phyloP scores from a whole-genome alignment of 306 rosid species.

The Cercis canadensis region DNA sequence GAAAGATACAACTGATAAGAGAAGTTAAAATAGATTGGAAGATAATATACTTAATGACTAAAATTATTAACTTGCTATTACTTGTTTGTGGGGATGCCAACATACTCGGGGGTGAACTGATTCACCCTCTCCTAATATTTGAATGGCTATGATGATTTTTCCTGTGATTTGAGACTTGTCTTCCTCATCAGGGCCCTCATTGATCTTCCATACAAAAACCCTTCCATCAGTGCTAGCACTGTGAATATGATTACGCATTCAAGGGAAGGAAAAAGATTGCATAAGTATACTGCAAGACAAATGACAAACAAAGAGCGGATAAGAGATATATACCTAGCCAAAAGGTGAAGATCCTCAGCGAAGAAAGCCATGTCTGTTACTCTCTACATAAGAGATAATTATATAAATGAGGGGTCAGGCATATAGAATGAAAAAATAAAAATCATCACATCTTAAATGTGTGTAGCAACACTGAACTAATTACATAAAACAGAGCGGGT shows the following conservation, averaged over 20 bases:
- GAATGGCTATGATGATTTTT: constrained; percentile 60
- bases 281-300: constrained; percentile 9
- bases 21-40: constrained; percentile 17
- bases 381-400: constrained; percentile 47
- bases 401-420: constrained; percentile 24
- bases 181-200: constrained; percentile 72
- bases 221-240: constrained; percentile 80
- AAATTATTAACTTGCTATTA: constrained; percentile 36
- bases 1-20: constrained; percentile 10
- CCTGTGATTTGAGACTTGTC: constrained; percentile 79
- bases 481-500: not conserved
- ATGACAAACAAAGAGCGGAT: constrained; percentile 28
- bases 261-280: constrained; percentile 14
- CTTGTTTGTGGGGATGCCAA: constrained; percentile 90
- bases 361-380: constrained; percentile 82
- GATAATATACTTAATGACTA: constrained; percentile 27
- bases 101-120: constrained; percentile 72
- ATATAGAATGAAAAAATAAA: constrained; percentile 5
- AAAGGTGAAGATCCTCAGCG: constrained; percentile 75
- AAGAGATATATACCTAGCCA: constrained; percentile 65
- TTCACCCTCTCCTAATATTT: constrained; percentile 60
- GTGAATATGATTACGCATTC: constrained; percentile 33
- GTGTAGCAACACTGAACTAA: constrained; percentile 26
- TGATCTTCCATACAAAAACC: constrained; percentile 70
- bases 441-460: constrained; percentile 17